Base-by-base conservation (phyloP, 2,329 filamentous ascomycete genomes). In the Aspergillus sclerotialis region DNA sequence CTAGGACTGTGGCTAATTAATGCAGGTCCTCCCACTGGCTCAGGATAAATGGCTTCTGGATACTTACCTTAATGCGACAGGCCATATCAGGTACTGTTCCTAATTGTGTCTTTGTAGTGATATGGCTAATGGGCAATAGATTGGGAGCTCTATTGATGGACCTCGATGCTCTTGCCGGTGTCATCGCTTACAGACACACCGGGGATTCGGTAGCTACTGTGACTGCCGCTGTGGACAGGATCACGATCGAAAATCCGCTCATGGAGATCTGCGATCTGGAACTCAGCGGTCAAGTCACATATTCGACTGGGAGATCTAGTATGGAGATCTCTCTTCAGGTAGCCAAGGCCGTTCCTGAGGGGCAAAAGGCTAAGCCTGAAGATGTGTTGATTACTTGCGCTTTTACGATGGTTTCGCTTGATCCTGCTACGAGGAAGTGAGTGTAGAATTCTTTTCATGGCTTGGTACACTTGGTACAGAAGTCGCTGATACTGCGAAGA, bases 221-320 rank as follows among this genome's bases (percentile, higher is more conserved):
- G 21, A 81, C 77, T 3, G 77, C 77, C 11, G 75, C 75, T 13
- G 77, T 76, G 37, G 77, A 81, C 49, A 63, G 77, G 32, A 81
- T 81, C 45, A 74, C 71, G 3, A 78, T 88, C 45, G 75, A 83
- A 30, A 75, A 84, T 39, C 82, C 82, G 1, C 65, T 88, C 15
- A 82, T 76, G 24, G 82, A 87, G 49, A 85, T 89, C 35, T 87
- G 82, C 45, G 83, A 89, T 55, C 73, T 89, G 7, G 79, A 88
- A 50, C 73, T 86, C 25, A 84, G 79, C 38, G 77, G 77, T 4
- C 69, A 75, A 42, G 77, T 80, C 13, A 78, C 82, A 0, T 87
- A 85, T 53, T 81, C 82, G 0, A 82, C 82, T 1, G 82, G 83
- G 0, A 64, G 82, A 37, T 83, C 78, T 39, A 84, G 80, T 52